phyloP scores from a whole-genome alignment of 768 basidiomycete species.

The Mycena chlorophos region DNA sequence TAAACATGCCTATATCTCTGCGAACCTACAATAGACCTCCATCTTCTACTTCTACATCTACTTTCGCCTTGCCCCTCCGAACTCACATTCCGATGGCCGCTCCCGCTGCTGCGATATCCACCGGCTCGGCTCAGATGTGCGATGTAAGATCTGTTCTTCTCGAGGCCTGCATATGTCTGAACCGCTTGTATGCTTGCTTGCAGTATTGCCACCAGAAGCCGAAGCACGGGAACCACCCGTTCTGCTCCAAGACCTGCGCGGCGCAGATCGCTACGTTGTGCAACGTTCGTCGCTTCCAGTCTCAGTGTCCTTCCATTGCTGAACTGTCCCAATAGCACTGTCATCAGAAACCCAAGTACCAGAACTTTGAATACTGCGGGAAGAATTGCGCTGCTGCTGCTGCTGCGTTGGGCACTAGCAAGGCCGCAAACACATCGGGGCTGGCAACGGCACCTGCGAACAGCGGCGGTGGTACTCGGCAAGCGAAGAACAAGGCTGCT shows the following conservation, averaged over 20 bases:
- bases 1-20: constrained; percentile 14
- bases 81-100: constrained; percentile 24
- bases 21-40: constrained; percentile 10
- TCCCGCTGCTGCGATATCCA: constrained; percentile 15
- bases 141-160: constrained; percentile 33
- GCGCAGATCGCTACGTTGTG: constrained; percentile 45
- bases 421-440: background rate
- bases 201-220: constrained; percentile 56
- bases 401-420: constrained; percentile 22
- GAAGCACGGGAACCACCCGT: constrained; percentile 45
- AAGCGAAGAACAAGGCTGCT: constrained; percentile 1
- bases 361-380: constrained; percentile 61
- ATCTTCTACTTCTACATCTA: constrained; percentile 17
- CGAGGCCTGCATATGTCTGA: background rate
- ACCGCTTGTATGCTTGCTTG: background rate
- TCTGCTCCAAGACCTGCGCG: constrained; percentile 58
- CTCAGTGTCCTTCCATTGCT: background rate
- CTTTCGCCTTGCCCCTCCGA: constrained; percentile 31
- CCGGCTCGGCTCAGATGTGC: constrained; percentile 34
- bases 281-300: constrained; percentile 36
- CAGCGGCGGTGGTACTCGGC: constrained; percentile 1
- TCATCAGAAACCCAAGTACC: constrained; percentile 59
- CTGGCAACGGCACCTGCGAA: background rate
- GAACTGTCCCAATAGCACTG: constrained; percentile 43
- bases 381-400: constrained; percentile 61